phyloP scores from a whole-genome alignment of 306 rosid species.

The Prunus salicina region DNA sequence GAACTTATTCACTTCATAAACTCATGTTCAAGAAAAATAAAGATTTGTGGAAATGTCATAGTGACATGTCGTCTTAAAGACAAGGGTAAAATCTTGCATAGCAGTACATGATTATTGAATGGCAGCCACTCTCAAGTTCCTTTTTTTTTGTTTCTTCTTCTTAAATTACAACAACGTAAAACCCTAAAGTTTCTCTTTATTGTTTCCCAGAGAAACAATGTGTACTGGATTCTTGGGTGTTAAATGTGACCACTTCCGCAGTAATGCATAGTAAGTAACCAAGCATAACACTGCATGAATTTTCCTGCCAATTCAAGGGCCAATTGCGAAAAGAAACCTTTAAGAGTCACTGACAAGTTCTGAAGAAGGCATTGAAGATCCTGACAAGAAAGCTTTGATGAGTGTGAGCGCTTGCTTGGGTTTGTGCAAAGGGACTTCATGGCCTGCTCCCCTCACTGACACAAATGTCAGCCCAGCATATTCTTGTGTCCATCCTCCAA shows the following conservation, averaged over 20 bases:
- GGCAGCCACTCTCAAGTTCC: background rate
- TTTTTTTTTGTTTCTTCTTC: too few relatives aligned
- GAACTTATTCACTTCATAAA: too few relatives aligned
- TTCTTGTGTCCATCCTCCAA: conserved; percentile 96
- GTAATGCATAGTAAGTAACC: background rate
- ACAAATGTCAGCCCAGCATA: conserved; percentile 82
- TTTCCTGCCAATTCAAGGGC: background rate
- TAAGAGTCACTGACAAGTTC: conserved; percentile 36
- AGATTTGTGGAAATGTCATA: too few relatives aligned
- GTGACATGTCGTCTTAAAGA: background rate
- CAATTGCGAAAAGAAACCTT: conserved; percentile 5
- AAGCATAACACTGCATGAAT: background rate
- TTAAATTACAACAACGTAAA: too few relatives aligned
- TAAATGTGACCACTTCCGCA: background rate
- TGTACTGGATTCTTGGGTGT: too few relatives aligned
- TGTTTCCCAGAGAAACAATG: background rate
- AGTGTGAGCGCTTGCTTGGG: conserved; percentile 79
- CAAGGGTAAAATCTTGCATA: background rate
- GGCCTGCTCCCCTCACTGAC: conserved; percentile 88
- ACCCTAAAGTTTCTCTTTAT: background rate
- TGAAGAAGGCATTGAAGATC: conserved; percentile 53
- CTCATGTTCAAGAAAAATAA: too few relatives aligned
- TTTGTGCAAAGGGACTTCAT: conserved; percentile 84
- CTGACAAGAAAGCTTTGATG: conserved; percentile 64
- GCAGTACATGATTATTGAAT: background rate